These are phyloP conservation scores for Carex myosuroides DNA, from an alignment of 176 grass and related monocot genomes.

Conservation along the genomic window DNA sequence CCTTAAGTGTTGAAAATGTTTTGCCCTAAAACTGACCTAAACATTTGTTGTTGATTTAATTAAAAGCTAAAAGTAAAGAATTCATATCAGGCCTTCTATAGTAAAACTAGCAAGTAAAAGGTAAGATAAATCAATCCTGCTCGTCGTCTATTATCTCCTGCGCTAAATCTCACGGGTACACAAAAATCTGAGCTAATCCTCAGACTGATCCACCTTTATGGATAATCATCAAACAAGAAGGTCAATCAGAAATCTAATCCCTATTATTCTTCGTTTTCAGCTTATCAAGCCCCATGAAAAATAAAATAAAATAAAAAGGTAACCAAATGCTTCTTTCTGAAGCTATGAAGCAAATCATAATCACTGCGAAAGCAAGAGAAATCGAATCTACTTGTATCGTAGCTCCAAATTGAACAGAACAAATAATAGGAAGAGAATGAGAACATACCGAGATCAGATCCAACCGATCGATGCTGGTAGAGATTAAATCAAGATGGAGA, in stretches of 20 bases:
- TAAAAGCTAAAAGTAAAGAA: neutral
- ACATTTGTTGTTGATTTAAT: neutral
- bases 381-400: neutral
- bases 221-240: neutral
- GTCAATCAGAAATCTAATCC: neutral
- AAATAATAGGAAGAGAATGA: neutral
- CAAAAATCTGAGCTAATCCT: neutral
- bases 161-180: neutral
- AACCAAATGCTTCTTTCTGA: neutral
- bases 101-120: neutral
- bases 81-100: neutral
- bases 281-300: neutral
- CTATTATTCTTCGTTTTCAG: neutral
- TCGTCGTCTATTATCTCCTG: neutral
- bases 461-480: neutral
- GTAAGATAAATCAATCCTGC: neutral
- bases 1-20: neutral
- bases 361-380: neutral
- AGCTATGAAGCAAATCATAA: neutral
- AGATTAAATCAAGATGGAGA: neutral
- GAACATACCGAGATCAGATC: neutral
- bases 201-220: neutral
- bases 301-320: neutral
- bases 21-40: neutral
- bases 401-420: neutral